Evolutionary conservation across 306 rosid species (phyloP), one percentile per base, ranked within the genome.

Genomic region (Begonia peltatifolia): DNA sequence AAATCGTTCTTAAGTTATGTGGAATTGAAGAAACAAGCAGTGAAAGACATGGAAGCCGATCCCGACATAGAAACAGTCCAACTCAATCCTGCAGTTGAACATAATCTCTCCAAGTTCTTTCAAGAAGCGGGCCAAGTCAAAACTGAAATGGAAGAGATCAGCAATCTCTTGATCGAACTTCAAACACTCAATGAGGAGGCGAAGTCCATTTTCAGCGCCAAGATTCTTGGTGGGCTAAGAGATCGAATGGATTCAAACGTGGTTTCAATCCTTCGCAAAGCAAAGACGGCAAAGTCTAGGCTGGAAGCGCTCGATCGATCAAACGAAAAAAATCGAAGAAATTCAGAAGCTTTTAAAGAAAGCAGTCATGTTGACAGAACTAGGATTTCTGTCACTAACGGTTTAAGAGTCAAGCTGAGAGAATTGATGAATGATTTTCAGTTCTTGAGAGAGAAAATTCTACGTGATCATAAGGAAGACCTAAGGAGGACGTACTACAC

Each of bases 371-470:
- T 74, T 47, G 90, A 87, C 30, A 64, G 94, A 42, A 80, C 94
- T 1, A 76, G 94, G 58, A 66, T 74, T 12, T 63, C 90, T 23
- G 63, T 76, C 43, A 87, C 96, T 10, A 71, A 64, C 71, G 83
- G 96, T 50, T 61, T 87, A 70, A 80, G 89, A 67, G 73, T 72
- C 64, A 87, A 76, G 55, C 79, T 87, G 22, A 80, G 81, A 66
- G 94, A 74, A 25, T 56, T 80, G 63, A 81, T 87, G 96, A 72
- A 66, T 54, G 76, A 79, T 46, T 87, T 87, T 63, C 90, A 76
- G 64, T 68, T 79, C 53, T 50, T 81, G 70, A 83, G 96, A 58
- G 73, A 76, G 15, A 72, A 76, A 68, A 74, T 78, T 70, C 53
- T 78, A 9, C 46, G 56, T 3, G 79, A 83, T 68, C 87, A 83